Evolutionary conservation across 805 yeast species (phyloP).

Genomic region (Ogataea angusta): DNA sequence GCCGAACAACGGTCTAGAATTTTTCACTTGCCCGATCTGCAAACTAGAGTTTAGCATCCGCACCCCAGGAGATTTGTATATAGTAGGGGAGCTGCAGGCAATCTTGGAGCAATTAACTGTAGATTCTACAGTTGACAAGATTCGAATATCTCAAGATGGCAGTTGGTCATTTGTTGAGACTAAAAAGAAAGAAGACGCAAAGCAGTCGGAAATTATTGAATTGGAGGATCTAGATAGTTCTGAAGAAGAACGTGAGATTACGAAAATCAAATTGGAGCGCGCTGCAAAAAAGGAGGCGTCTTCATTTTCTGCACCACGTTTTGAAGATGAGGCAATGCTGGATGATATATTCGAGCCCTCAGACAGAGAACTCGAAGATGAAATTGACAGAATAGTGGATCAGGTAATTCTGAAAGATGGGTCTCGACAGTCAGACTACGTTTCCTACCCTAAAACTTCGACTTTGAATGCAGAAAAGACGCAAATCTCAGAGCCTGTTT

Average conservation of each 20-base stretch:
- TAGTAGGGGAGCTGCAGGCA: conserved; percentile 31
- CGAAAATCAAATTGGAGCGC: conserved; percentile 2
- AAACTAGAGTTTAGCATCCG: conserved; percentile 33
- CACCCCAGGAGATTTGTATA: conserved; percentile 31
- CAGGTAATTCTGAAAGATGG: conserved; percentile 5
- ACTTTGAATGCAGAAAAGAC: background rate
- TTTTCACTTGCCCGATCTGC: conserved; percentile 35
- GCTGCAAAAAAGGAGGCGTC: background rate
- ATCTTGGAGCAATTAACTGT: conserved; percentile 20
- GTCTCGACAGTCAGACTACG: background rate
- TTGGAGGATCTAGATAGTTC: conserved; percentile 16
- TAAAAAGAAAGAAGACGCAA: conserved; percentile 2
- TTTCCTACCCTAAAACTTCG: background rate
- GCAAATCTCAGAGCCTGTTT: conserved; percentile 19
- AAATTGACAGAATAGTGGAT: conserved; percentile 16
- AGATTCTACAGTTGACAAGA: conserved; percentile 17
- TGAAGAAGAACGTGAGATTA: conserved; percentile 15
- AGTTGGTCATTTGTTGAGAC: conserved; percentile 22
- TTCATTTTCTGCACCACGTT: background rate
- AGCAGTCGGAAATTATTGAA: conserved; percentile 18
- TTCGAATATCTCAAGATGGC: conserved; percentile 29
- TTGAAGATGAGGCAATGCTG: background rate
- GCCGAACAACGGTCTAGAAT: conserved; percentile 28
- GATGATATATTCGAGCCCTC: conserved; percentile 18
- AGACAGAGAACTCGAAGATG: conserved; percentile 12